A percentile compares a stretch with the other conserved stretches of the same genome.
Conservation (phyloP, 176 grass and related monocot genomes). For the Oryza coarctata region DNA sequence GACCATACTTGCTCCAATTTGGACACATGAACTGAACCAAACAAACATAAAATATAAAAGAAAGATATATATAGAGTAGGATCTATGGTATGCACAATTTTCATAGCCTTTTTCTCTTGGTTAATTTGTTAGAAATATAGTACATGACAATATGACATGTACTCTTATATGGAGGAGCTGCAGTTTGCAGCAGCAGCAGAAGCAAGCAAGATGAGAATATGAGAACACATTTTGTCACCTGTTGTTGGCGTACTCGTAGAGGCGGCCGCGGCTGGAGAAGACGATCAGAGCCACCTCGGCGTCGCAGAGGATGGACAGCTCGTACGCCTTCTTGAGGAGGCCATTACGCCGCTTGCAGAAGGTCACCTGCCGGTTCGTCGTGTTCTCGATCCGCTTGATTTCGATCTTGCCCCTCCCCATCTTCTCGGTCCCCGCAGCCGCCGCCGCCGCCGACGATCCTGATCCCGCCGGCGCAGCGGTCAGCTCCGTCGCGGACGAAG, state of each 20-base stretch:
- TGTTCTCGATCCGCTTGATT: slow-evolving; percentile 87
- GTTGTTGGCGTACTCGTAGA: slow-evolving; percentile 80
- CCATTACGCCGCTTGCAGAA: slow-evolving; percentile 90
- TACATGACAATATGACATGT: too few relatives aligned
- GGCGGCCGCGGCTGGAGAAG: slow-evolving; percentile 81
- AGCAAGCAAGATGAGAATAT: not conserved
- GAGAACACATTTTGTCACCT: slow-evolving; percentile 32
- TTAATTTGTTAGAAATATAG: not conserved
- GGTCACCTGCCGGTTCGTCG: slow-evolving; percentile 79
- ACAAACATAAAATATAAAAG: not conserved
- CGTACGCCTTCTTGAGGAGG: slow-evolving; percentile 81
- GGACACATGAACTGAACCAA: slow-evolving; percentile 5
- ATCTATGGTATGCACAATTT: slow-evolving; percentile 10
- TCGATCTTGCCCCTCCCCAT: slow-evolving; percentile 70
- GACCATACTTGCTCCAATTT: slow-evolving; percentile 50
- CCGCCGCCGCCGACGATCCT: not conserved
- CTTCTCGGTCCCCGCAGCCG: slow-evolving; percentile 40
- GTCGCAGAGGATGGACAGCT: slow-evolving; percentile 80
- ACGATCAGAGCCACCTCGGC: slow-evolving; percentile 73
- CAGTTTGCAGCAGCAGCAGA: not conserved
- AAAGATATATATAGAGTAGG: not conserved
- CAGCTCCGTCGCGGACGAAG: slow-evolving; percentile 14
- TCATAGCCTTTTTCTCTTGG: not conserved
- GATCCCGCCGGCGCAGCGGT: not conserved
- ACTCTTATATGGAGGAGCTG: too few relatives aligned